Evolutionary conservation across 345 rosid genomes (phyloP).

Genomic region (Punica granatum): DNA sequence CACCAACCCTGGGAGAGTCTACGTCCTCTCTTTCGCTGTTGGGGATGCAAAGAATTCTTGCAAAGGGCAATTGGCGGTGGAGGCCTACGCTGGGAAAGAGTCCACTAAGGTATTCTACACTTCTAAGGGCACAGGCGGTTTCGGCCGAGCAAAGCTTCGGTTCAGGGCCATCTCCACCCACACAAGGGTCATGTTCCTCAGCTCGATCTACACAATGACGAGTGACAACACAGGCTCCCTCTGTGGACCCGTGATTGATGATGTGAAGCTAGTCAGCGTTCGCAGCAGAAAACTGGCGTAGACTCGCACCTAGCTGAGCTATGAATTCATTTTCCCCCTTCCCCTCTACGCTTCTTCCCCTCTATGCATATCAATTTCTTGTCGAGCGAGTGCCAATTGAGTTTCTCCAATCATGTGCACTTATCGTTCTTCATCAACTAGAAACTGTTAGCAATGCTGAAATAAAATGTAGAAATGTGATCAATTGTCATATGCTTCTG

Average conservation of each 20-base stretch:
- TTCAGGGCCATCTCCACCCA: constrained; percentile 42
- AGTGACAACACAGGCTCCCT: constrained; percentile 62
- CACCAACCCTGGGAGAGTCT: constrained; percentile 31
- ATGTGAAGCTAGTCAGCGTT: constrained; percentile 39
- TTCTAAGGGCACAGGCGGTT: constrained; percentile 66
- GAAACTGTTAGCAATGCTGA: not conserved
- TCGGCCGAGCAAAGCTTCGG: constrained; percentile 29
- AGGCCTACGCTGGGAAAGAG: constrained; percentile 50
- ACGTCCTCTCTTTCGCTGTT: constrained; percentile 42
- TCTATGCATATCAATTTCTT: not conserved
- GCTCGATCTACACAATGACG: constrained; percentile 57
- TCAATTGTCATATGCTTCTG: not conserved
- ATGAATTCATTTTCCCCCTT: not conserved
- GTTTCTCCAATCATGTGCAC: not conserved
- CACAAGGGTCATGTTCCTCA: constrained; percentile 53
- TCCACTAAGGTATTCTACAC: constrained; percentile 33
- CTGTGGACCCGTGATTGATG: constrained; percentile 76
- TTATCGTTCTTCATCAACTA: not conserved
- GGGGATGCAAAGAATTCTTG: constrained; percentile 62
- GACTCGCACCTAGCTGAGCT: not conserved
- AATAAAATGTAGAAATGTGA: not conserved
- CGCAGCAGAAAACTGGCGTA: constrained; percentile 15
- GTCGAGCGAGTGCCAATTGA: not conserved
- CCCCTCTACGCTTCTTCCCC: not conserved
- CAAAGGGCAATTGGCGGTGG: constrained; percentile 53